A percentile compares a stretch with the other conserved stretches of the same genome.
phyloP scores from a whole-genome alignment of 23 red algal genomes.

The Gracilaria domingensis region DNA sequence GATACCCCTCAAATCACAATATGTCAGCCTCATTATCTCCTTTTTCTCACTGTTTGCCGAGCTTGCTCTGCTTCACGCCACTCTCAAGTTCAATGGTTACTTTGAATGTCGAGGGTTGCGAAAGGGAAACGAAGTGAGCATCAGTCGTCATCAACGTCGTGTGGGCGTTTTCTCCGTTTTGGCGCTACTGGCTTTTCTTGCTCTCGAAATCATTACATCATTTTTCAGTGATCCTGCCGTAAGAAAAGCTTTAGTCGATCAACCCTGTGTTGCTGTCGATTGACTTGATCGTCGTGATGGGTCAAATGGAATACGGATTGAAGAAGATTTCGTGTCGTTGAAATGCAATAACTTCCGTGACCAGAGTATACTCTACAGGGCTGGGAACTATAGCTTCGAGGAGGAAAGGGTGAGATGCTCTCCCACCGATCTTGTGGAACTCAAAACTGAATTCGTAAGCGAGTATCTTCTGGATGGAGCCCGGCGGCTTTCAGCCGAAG shows the following conservation, averaged over 20 bases:
- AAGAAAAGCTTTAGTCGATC: not conserved
- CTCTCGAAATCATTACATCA: not conserved
- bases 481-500: not conserved
- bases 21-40: not conserved
- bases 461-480: not conserved
- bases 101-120: not conserved
- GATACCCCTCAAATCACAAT: not conserved
- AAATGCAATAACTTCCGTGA: not conserved
- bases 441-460: not conserved
- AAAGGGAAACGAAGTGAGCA: not conserved
- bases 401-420: conserved; percentile 13
- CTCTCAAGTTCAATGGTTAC: not conserved
- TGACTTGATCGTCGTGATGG: not conserved
- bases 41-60: not conserved
- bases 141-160: not conserved
- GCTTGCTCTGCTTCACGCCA: not conserved
- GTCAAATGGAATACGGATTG: not conserved
- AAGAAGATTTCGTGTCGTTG: conserved; percentile 8
- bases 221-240: conserved; percentile 1
- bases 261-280: not conserved
- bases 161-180: not conserved
- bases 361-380: not conserved
- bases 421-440: not conserved
- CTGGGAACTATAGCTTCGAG: not conserved
- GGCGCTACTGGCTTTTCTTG: not conserved